These are phyloP conservation scores for Citrullus amarus DNA, from an alignment of 306 rosid genomes.

Conservation along the genomic window DNA sequence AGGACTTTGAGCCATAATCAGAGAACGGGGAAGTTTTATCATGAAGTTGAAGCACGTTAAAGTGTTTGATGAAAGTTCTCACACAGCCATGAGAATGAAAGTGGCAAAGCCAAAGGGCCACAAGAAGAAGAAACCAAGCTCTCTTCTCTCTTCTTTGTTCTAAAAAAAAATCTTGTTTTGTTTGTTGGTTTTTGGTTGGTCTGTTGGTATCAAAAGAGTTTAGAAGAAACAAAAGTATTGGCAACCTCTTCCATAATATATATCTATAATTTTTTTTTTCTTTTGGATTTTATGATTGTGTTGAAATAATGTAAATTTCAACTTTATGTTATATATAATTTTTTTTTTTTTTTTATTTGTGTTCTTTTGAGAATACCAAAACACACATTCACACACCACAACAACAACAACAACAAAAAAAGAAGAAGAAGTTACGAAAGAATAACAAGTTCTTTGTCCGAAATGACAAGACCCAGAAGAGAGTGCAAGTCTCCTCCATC, in stretches of 20 bases:
- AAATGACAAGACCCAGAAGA: too few relatives aligned
- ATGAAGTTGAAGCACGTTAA: conserved; percentile 3
- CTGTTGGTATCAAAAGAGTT: too few relatives aligned
- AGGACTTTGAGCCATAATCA: conserved; percentile 17
- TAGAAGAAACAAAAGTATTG: too few relatives aligned
- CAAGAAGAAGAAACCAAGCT: not conserved
- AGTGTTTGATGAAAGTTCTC: not conserved
- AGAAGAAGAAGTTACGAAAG: too few relatives aligned
- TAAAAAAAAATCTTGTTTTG: not conserved
- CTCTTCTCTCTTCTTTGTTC: not conserved
- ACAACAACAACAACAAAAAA: too few relatives aligned
- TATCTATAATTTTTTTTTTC: too few relatives aligned
- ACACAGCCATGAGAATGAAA: not conserved
- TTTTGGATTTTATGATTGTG: not conserved
- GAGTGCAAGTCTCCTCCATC: too few relatives aligned
- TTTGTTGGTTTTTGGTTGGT: not conserved
- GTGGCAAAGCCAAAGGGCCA: not conserved
- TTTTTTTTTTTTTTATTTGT: too few relatives aligned
- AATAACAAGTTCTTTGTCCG: too few relatives aligned
- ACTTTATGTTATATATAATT: not conserved
- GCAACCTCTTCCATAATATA: too few relatives aligned
- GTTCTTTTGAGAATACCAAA: too few relatives aligned
- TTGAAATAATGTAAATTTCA: not conserved
- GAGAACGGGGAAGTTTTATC: conserved; percentile 14
- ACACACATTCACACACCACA: too few relatives aligned